Conservation (phyloP, 2,329 filamentous ascomycete species). For the Colletotrichum navitas region DNA sequence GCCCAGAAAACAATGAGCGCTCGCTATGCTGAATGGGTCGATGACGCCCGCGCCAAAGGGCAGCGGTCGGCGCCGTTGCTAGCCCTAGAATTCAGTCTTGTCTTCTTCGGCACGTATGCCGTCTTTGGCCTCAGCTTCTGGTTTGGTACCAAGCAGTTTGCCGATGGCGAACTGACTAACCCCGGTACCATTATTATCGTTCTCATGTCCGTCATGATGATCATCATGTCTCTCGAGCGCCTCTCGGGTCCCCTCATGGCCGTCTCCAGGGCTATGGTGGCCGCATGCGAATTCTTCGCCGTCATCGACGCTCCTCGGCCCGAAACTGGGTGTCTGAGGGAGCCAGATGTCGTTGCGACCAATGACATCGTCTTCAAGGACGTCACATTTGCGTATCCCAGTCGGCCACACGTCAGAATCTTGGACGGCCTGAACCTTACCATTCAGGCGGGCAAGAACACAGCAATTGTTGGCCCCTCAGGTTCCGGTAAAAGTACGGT, state of each 20-base stretch:
- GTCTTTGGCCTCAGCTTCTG: constrained; percentile 72
- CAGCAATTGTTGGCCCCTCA: constrained; percentile 80
- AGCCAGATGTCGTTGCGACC: constrained; percentile 53
- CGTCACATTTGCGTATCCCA: constrained; percentile 80
- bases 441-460: constrained; percentile 74
- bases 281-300: constrained; percentile 69
- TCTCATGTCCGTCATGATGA: constrained; percentile 70
- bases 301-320: constrained; percentile 64
- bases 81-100: constrained; percentile 64
- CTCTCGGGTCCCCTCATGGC: constrained; percentile 70
- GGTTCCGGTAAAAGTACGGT: constrained; percentile 82
- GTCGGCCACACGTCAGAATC: constrained; percentile 72
- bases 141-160: constrained; percentile 64
- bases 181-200: constrained; percentile 50
- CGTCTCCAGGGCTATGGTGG: constrained; percentile 67
- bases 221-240: constrained; percentile 68
- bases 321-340: constrained; percentile 51
- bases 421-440: constrained; percentile 69
- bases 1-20: constrained; percentile 67
- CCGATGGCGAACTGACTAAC: constrained; percentile 6
- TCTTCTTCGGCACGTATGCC: constrained; percentile 68
- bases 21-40: constrained; percentile 67
- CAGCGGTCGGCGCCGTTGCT: constrained; percentile 63
- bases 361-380: constrained; percentile 66
- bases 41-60: constrained; percentile 64